phyloP scores from a whole-genome alignment of 1,284 basidiomycete genomes.

The Cryptococcus sp. region DNA sequence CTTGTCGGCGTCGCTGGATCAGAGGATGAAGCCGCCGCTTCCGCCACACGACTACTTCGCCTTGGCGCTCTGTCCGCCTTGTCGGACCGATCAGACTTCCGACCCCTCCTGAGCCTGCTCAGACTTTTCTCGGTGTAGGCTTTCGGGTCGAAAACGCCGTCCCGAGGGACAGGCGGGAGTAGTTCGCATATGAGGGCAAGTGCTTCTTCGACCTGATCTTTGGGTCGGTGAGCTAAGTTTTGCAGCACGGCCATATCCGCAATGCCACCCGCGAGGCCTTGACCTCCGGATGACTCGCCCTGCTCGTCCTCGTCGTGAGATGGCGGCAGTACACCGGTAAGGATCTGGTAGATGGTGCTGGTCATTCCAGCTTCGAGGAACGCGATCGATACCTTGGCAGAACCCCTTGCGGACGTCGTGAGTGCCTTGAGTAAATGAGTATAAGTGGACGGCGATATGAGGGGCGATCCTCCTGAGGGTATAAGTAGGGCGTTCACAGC shows the following conservation, averaged over 20 bases:
- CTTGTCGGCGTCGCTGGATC: slow-evolving; percentile 29
- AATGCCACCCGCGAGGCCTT: slow-evolving; percentile 77
- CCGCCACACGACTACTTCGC: slow-evolving; percentile 24
- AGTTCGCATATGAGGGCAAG: slow-evolving; percentile 83
- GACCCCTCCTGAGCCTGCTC: slow-evolving; percentile 45
- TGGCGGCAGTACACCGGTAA: slow-evolving; percentile 85
- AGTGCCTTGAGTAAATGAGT: slow-evolving; percentile 83
- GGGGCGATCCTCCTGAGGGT: slow-evolving; percentile 80
- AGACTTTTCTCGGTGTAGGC: slow-evolving; percentile 85
- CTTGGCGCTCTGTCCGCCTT: slow-evolving; percentile 15
- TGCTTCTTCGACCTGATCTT: slow-evolving; percentile 93
- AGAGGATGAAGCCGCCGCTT: slow-evolving; percentile 14
- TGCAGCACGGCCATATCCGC: slow-evolving; percentile 98
- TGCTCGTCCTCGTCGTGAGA: slow-evolving; percentile 63
- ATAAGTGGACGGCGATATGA: slow-evolving; percentile 81
- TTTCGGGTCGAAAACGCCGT: slow-evolving; percentile 91
- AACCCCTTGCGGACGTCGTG: slow-evolving; percentile 79
- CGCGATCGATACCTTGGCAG: slow-evolving; percentile 78
- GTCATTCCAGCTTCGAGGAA: slow-evolving; percentile 88
- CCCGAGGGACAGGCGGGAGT: slow-evolving; percentile 81
- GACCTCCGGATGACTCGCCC: slow-evolving; percentile 61
- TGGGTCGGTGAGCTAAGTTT: slow-evolving; percentile 91
- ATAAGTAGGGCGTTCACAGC: slow-evolving; percentile 82
- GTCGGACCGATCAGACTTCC: slow-evolving; percentile 25
- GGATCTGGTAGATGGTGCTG: slow-evolving; percentile 85